Percentiles rank a stretch among this genome's conserved stretches.
Evolutionary conservation across 1,284 basidiomycete species (phyloP).

Genomic region (Pseudozyma hubeiensis): DNA sequence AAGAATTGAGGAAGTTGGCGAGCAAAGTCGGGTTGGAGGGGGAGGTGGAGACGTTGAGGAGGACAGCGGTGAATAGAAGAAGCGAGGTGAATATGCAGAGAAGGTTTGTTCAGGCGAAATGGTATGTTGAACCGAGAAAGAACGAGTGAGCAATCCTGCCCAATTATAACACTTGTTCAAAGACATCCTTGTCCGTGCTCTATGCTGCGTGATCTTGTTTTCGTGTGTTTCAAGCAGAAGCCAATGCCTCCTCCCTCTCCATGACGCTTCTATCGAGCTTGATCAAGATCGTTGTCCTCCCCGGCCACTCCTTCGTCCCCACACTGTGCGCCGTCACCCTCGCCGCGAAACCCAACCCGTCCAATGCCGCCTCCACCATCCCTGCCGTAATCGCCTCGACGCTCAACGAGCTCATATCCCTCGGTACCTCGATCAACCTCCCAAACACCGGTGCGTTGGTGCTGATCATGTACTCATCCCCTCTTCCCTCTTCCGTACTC

Average conservation of each 20-base stretch:
- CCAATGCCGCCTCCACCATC: slow-evolving; percentile 94
- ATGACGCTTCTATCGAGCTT: slow-evolving; percentile 64
- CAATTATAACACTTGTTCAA: too few relatives aligned
- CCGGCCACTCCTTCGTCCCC: slow-evolving; percentile 81
- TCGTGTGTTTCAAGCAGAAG: slow-evolving; percentile 6
- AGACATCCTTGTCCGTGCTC: too few relatives aligned
- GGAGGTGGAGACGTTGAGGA: slow-evolving; percentile 26
- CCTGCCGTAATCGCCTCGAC: slow-evolving; percentile 97
- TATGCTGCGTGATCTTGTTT: not conserved
- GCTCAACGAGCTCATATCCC: slow-evolving; percentile 90
- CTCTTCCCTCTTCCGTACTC: slow-evolving; percentile 82
- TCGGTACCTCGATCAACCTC: slow-evolving; percentile 89
- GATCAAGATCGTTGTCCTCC: slow-evolving; percentile 69
- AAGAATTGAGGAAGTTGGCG: slow-evolving; percentile 54
- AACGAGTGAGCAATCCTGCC: not conserved
- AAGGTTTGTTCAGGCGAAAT: slow-evolving; percentile 62
- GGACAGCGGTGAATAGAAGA: slow-evolving; percentile 35
- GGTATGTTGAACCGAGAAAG: slow-evolving; percentile 26
- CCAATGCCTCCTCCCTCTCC: slow-evolving; percentile 62
- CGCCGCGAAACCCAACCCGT: slow-evolving; percentile 93
- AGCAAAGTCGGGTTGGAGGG: slow-evolving; percentile 49
- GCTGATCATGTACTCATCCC: slow-evolving; percentile 99
- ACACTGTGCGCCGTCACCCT: slow-evolving; percentile 96
- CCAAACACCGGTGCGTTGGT: slow-evolving; percentile 94
- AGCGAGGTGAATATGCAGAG: slow-evolving; percentile 48